A percentile compares a stretch with the other conserved stretches of the same genome.
Conservation (phyloP, 1,284 basidiomycete genomes). For the Hemileia vastatrix region DNA sequence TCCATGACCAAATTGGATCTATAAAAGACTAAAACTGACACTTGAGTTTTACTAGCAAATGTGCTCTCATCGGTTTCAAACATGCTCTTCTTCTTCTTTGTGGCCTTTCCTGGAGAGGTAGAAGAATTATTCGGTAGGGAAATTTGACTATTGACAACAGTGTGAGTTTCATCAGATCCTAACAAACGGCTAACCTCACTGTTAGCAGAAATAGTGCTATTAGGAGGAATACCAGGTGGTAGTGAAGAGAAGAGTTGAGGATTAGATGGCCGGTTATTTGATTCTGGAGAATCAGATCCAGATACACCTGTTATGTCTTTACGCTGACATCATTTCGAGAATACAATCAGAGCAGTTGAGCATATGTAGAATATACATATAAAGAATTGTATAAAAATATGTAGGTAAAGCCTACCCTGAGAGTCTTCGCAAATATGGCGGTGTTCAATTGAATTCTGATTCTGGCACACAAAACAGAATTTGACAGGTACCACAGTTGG, state of each 20-base stretch:
- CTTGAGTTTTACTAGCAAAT: slow-evolving; percentile 1
- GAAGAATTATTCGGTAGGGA: not conserved
- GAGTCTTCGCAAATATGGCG: slow-evolving; percentile 4
- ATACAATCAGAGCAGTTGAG: no score
- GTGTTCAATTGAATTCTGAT: slow-evolving; percentile 4
- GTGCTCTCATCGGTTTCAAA: not conserved
- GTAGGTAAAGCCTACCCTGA: not conserved
- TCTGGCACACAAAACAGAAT: slow-evolving; percentile 1
- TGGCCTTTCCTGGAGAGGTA: not conserved
- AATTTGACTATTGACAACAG: no score
- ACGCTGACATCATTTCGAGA: not conserved
- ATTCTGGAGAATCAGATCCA: not conserved
- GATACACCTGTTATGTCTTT: not conserved
- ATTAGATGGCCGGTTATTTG: not conserved
- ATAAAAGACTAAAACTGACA: not conserved
- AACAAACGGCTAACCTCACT: not conserved
- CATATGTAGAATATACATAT: no score
- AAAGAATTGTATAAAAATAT: no score
- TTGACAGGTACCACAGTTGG: slow-evolving; percentile 1
- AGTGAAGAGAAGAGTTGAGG: no score
- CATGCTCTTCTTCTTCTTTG: not conserved
- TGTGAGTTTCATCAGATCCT: not conserved
- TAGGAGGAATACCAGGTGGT: no score
- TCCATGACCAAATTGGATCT: not conserved
- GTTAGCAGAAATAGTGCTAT: no score